Conservation (phyloP, 179 eudicot genomes). For the Carnegiea gigantea region DNA sequence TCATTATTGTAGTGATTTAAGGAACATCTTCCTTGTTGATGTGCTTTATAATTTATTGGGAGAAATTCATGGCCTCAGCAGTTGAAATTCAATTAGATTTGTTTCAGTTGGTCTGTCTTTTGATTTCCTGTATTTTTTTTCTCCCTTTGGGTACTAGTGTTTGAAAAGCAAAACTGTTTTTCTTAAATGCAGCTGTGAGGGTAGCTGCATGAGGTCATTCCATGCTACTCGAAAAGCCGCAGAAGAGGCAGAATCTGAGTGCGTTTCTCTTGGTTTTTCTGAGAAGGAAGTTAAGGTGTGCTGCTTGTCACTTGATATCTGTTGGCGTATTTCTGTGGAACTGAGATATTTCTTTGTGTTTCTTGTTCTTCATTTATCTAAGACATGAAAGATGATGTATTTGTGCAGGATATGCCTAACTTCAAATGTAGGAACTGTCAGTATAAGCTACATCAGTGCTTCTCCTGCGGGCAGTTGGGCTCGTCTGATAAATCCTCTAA, state of each 20-base stretch:
- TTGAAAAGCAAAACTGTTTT: constrained; percentile 1
- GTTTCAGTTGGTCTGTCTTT: background rate
- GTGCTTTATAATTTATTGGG: background rate
- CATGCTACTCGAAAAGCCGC: constrained; percentile 71
- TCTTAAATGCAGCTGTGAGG: constrained; percentile 69
- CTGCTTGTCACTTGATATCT: constrained; percentile 16
- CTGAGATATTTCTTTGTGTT: background rate
- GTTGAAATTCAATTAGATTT: background rate
- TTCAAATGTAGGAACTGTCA: constrained; percentile 72
- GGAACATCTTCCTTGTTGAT: background rate
- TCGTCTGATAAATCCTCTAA: constrained; percentile 74
- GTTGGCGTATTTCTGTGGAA: background rate
- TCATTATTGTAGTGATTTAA: background rate
- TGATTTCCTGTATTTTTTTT: background rate
- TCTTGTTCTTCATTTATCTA: background rate
- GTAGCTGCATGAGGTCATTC: constrained; percentile 91
- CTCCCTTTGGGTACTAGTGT: background rate
- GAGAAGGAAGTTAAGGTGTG: constrained; percentile 65
- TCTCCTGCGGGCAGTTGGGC: constrained; percentile 73
- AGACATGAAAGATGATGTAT: constrained; percentile 1
- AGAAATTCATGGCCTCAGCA: too few relatives aligned
- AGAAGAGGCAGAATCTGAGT: constrained; percentile 51
- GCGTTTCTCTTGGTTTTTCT: constrained; percentile 66
- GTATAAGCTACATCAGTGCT: constrained; percentile 83
- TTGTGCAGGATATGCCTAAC: constrained; percentile 51